phyloP scores from a whole-genome alignment of 1,284 basidiomycete species.

The Vanrija sp. region DNA sequence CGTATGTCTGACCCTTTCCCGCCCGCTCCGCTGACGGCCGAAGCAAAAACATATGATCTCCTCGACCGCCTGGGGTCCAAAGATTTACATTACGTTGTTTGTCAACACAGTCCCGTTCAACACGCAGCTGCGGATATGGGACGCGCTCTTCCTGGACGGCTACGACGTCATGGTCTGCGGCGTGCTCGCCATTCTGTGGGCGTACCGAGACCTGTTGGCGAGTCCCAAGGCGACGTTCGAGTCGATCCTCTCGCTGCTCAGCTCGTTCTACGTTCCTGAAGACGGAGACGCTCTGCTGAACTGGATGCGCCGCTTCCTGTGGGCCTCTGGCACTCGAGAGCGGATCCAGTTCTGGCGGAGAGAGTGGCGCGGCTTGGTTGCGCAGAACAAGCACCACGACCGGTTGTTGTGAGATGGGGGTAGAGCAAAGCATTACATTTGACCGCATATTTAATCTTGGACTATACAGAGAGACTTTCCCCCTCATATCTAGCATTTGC shows the following conservation, averaged over 20 bases:
- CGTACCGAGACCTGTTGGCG: slow-evolving; percentile 51
- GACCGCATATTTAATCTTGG: too few relatives aligned
- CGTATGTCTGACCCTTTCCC: slow-evolving; percentile 46
- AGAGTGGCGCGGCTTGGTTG: slow-evolving; percentile 37
- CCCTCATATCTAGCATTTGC: too few relatives aligned
- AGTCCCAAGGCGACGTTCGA: slow-evolving; percentile 70
- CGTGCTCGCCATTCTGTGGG: slow-evolving; percentile 84
- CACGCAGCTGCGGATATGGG: slow-evolving; percentile 91
- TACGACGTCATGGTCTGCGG: slow-evolving; percentile 81
- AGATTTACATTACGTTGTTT: slow-evolving; percentile 98
- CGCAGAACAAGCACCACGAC: slow-evolving; percentile 26
- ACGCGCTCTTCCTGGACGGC: slow-evolving; percentile 85
- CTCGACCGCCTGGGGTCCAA: slow-evolving; percentile 91
- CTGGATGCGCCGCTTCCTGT: slow-evolving; percentile 73
- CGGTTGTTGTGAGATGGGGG: slow-evolving; percentile 21
- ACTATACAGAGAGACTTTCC: too few relatives aligned
- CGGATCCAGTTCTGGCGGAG: slow-evolving; percentile 58
- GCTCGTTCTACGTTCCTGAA: slow-evolving; percentile 86
- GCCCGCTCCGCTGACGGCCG: not conserved
- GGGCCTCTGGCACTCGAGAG: slow-evolving; percentile 64
- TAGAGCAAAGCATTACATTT: not conserved
- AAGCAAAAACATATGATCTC: slow-evolving; percentile 79
- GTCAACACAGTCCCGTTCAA: slow-evolving; percentile 95
- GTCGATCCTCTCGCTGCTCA: slow-evolving; percentile 78
- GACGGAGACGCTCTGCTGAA: slow-evolving; percentile 72